phyloP scores from a whole-genome alignment of 305 asterid species.

The Ilex paraguariensis region DNA sequence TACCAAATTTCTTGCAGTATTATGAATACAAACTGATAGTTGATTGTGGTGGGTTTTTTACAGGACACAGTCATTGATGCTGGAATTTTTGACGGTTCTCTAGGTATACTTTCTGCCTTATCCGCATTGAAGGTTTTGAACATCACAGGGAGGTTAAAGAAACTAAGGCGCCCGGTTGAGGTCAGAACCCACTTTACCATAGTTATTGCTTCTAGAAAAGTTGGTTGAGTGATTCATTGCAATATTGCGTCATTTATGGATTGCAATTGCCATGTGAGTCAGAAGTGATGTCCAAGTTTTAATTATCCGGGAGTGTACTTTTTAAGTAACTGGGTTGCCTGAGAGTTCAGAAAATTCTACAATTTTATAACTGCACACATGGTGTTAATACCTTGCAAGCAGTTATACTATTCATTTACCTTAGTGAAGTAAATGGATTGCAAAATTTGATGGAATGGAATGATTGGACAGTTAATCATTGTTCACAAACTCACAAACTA shows the following conservation, averaged over 20 bases:
- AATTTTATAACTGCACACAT: too few species aligned
- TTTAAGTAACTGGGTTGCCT: too few species aligned
- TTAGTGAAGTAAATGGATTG: too few species aligned
- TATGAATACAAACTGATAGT: background rate
- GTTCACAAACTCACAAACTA: too few species aligned
- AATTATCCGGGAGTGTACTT: too few species aligned
- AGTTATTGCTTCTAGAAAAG: background rate
- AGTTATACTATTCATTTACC: too few species aligned
- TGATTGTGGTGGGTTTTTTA: conserved; percentile 20
- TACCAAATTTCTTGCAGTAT: background rate
- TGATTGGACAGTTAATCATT: too few species aligned
- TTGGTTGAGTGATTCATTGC: conserved; percentile 5
- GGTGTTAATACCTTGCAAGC: conserved; percentile 1
- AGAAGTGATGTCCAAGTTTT: too few species aligned
- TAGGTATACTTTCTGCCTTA: conserved; percentile 73
- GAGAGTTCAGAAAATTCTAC: too few species aligned
- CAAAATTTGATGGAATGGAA: too few species aligned
- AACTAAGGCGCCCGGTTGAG: conserved; percentile 80
- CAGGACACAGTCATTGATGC: conserved; percentile 98
- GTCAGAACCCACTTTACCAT: conserved; percentile 26
- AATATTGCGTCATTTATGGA: background rate
- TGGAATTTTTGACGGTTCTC: conserved; percentile 84
- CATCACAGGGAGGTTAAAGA: conserved; percentile 50
- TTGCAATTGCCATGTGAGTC: too few species aligned
- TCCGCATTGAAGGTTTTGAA: conserved; percentile 85